Base-by-base conservation (phyloP, 2,329 filamentous ascomycete genomes). In the Calonectria pauciramosa region DNA sequence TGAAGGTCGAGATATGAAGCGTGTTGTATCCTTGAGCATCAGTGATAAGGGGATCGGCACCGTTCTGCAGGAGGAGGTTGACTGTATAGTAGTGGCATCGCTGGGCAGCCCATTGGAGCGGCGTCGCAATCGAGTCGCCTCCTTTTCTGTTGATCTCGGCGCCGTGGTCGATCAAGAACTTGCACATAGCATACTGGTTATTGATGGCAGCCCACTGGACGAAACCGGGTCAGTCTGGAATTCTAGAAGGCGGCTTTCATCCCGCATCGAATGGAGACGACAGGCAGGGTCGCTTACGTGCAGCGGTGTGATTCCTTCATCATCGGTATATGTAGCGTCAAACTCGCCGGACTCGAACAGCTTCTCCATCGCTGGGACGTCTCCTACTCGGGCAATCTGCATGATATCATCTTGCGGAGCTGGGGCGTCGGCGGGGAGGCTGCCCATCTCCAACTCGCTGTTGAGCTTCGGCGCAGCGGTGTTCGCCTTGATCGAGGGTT, bases 1-100 rank as follows among this genome's bases (percentile, higher is more conserved):
- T 97, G 83, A 99, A 97, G 0, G 96, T 99, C 59, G 96, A 97
- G 75, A 98, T 95, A 84, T 99, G 97, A 30, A 99, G 91, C 68
- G 98, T 97, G 84, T 99, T 99, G 89, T 99, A 99, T 82, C 97
- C 97, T 88, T 99, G 96, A 65, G 95, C 93, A 84, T 99, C 97
- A 82, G 94, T 96, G 77, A 98, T 91, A 68, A 98, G 92, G 72
- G 96, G 96, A 84, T 99, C 96, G 81, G 96, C 97, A 82, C 97
- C 97, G 84, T 96, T 92, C 82, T 97, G 92, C 64, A 99, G 93
- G 47, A 99, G 91, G 14, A 99, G 91, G 83, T 98, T 94, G 80
- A 99, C 96, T 72, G 97, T 94, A 86, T 99, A 98, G 88, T 99
- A 98, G 86, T 99, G 95, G 84, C 96, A 98, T 82, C 96, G 91